Evolutionary conservation across 2,329 filamentous ascomycete genomes (phyloP).

Genomic region (Aspergillaceae sp.): DNA sequence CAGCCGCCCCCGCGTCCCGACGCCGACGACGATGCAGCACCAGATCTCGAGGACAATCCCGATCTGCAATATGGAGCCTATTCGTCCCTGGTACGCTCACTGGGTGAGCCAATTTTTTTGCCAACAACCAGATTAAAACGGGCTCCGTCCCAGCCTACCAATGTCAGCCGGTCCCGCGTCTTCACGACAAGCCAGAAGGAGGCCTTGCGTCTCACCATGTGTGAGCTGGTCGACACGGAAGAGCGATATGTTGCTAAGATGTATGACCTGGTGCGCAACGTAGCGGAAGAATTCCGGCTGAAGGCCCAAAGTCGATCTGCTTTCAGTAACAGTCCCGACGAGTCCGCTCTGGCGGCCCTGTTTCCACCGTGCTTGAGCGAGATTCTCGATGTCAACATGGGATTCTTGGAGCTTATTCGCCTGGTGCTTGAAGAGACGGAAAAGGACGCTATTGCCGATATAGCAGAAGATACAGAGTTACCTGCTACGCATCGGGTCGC

Average conservation of each 20-base stretch:
- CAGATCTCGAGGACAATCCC: conserved; percentile 18
- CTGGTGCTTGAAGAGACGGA: conserved; percentile 75
- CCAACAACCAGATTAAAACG: conserved; percentile 77
- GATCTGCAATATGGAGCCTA: conserved; percentile 64
- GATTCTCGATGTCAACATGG: conserved; percentile 73
- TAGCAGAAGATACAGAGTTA: conserved; percentile 52
- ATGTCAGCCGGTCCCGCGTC: conserved; percentile 65
- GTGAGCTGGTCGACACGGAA: conserved; percentile 85
- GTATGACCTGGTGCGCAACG: conserved; percentile 68
- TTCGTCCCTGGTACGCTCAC: conserved; percentile 63
- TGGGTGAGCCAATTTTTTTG: conserved; percentile 78
- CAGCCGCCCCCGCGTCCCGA: conserved; percentile 52
- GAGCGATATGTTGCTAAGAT: conserved; percentile 88
- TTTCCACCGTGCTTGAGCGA: conserved; percentile 74
- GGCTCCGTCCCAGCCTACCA: conserved; percentile 77
- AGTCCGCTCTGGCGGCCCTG: conserved; percentile 62
- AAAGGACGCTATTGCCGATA: conserved; percentile 66
- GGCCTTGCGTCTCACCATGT: conserved; percentile 76
- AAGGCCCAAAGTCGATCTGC: conserved; percentile 53
- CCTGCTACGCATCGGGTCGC: conserved; percentile 35
- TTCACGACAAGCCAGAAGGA: conserved; percentile 78
- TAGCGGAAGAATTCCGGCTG: conserved; percentile 70
- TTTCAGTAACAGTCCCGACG: conserved; percentile 61
- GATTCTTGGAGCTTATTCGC: conserved; percentile 68
- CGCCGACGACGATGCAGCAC: conserved; percentile 50